A percentile compares a stretch with the other conserved stretches of the same genome.
Conservation (phyloP, 2,329 filamentous ascomycete genomes). For the Colletotrichum phormii region DNA sequence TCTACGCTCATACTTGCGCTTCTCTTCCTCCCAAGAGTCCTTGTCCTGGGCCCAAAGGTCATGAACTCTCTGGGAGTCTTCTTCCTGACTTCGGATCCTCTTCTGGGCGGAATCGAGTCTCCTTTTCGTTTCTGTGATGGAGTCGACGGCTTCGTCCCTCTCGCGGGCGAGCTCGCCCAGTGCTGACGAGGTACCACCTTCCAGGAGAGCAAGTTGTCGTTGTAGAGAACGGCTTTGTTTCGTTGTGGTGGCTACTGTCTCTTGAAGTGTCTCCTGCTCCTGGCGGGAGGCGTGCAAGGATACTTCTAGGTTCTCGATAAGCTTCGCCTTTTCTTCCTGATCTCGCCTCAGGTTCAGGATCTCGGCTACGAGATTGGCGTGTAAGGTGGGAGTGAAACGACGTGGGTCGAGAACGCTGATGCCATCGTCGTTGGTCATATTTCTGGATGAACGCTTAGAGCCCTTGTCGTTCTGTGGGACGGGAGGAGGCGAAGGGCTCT, state of each 20-base stretch:
- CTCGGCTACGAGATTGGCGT: conserved; percentile 94
- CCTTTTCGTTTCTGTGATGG: conserved; percentile 76
- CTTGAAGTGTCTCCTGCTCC: conserved; percentile 79
- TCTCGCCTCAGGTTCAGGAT: conserved; percentile 89
- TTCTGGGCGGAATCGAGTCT: conserved; percentile 84
- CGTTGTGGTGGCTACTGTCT: conserved; percentile 69
- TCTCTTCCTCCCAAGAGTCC: conserved; percentile 86
- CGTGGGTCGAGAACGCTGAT: conserved; percentile 86
- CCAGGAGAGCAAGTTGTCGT: conserved; percentile 85
- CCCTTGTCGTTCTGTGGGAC: conserved; percentile 54
- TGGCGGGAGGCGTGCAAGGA: conserved; percentile 76
- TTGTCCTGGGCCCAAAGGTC: conserved; percentile 87
- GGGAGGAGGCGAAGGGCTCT: conserved; percentile 70
- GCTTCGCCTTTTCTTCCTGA: conserved; percentile 87
- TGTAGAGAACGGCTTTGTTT: conserved; percentile 86
- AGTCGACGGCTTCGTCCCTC: conserved; percentile 84
- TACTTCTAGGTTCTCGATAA: conserved; percentile 87
- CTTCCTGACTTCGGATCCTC: conserved; percentile 81
- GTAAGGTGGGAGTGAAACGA: conserved; percentile 93
- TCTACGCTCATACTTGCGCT: conserved; percentile 83
- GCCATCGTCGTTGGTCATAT: conserved; percentile 73
- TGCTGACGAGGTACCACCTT: conserved; percentile 88
- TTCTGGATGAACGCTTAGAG: conserved; percentile 65
- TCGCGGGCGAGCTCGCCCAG: conserved; percentile 86
- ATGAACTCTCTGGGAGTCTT: conserved; percentile 83